Base-by-base conservation (phyloP, 176 grass and related monocot species). In the Triticum timopheevii region DNA sequence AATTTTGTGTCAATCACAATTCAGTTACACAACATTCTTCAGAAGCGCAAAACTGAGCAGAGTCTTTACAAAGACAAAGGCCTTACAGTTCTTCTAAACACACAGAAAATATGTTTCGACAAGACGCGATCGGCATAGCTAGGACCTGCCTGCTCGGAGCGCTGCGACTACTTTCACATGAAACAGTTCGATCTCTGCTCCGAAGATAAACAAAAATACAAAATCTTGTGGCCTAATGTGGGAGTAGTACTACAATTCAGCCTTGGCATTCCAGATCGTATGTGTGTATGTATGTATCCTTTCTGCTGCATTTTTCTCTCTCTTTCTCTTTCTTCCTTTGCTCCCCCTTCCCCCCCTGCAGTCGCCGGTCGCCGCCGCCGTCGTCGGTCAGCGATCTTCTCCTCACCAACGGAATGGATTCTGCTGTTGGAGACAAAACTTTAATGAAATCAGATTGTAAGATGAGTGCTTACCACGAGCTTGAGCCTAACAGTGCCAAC, bases 381-480 rank as follows among this genome's bases (percentile, higher is more conserved):
- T 27, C 45, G 25, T n/a, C 13, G 39, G 8, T 9, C 19, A 23
- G 62, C 56, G 6, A 38, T 74, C 69, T 78, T 78, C 17, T 15
- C 73, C 10, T 84, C 89, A 95, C 93, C 93, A 93, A 77, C 87
- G 85, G 80, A 98, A 95, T 17, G 87, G 89, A 49, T 93, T 92
- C 80, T 95, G 95, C 95, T 95, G 89, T 90, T 85, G 78, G 23
- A 88, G 49, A 82, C 47, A 89, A 88, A 89, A 83, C 77, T 82
- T 78, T 67, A 13, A 86, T 83, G 74, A 36, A 73, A 83, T 87
- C 87, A 88, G 87, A 42, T 39, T 38, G 17, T 73, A 42, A 25
- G 31, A 52, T 8, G 54, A 69, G 23, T 17, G 30, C 13, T 52
- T 65, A 45, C n/a, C 44, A 13, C 67, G 10, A 40, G 73, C 44